Evolutionary conservation across 495 filamentous ascomycete species (phyloP).

Genomic region (Parathielavia appendiculata): DNA sequence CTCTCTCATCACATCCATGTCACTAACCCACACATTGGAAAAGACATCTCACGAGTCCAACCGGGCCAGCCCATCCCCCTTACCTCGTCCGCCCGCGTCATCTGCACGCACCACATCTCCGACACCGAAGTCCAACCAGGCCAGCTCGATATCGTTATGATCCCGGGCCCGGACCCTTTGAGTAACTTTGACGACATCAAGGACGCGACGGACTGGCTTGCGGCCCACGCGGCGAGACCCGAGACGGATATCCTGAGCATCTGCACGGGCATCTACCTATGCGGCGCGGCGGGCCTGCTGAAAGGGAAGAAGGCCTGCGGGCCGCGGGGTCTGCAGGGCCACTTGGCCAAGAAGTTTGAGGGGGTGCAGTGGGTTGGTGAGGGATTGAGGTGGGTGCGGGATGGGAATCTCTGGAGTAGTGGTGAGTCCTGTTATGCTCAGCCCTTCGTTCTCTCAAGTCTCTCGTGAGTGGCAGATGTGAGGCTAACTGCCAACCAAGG

Average conservation of each 20-base stretch:
- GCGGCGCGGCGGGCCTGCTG: constrained; percentile 48
- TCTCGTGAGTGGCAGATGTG: background rate
- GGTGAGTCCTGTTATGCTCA: constrained; percentile 39
- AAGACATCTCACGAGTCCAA: constrained; percentile 37
- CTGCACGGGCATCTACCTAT: constrained; percentile 49
- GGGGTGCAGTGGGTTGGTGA: constrained; percentile 45
- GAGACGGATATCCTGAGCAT: constrained; percentile 48
- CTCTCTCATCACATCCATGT: background rate
- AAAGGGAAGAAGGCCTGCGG: constrained; percentile 47
- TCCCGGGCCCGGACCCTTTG: constrained; percentile 50
- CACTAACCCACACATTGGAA: background rate
- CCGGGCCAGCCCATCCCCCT: constrained; percentile 29
- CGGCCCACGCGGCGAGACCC: constrained; percentile 32
- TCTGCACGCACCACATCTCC: constrained; percentile 38
- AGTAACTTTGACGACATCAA: constrained; percentile 24
- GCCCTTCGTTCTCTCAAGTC: too few relatives aligned
- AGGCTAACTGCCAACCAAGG: constrained; percentile 32
- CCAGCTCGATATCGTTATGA: constrained; percentile 47
- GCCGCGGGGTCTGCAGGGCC: constrained; percentile 46
- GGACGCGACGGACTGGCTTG: constrained; percentile 43
- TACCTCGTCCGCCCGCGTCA: constrained; percentile 34
- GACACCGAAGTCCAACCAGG: constrained; percentile 45
- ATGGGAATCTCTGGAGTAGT: constrained; percentile 58
- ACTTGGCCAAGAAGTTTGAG: constrained; percentile 42
- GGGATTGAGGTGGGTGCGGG: constrained; percentile 44